Base-by-base conservation (phyloP, 768 basidiomycete species). In the Mrakia frigida region DNA sequence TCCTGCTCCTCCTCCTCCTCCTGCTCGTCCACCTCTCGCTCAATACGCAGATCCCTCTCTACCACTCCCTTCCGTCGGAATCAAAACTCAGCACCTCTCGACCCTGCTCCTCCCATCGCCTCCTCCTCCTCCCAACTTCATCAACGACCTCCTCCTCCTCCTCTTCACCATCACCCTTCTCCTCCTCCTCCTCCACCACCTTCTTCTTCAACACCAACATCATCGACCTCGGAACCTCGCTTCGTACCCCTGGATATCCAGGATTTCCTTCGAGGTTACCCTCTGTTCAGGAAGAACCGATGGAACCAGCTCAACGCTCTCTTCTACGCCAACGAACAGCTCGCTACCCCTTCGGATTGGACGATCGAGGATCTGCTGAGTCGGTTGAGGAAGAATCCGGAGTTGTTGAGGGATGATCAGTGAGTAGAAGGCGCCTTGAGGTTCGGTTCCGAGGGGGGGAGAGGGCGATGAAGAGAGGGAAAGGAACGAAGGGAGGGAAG, bases 301-400 rank as follows among this genome's bases (percentile, higher is more conserved):
- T 68, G 65, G 65, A 39, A 68, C 39, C 6, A 5, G 5, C 39
- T 68, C 21, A 68, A 68, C 65, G 65, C 65, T 23, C 35, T 35
- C 35, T 68, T 68, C 37, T 68, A 68, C 65, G 37, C 35, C 21
- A 68, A 68, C 65, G 65, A 68, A 18, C 65, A 68, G 39, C 65
- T 68, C 65, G 65, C 65, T 2, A 39, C 65, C 4, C 65, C 65
- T 3, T 68, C 65, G n/a, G 65, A 68, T 1, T 68, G 65, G 65
- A 23, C 65, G 3, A 68, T 68, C 65, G 65, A 68, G 65, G 65
- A 68, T 41, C 39, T 68, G 1, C 65, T 68, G 0, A 6, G 10
- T 23, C 14, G 37, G 21, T 9, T 68, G 13, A 39, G 65, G 25
- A 68, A 7, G 23, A 21, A 11, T 1, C 65, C 65, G 23, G 23